Evolutionary conservation across 805 yeast genomes (phyloP).

Genomic region (Starmerella etchellsii): DNA sequence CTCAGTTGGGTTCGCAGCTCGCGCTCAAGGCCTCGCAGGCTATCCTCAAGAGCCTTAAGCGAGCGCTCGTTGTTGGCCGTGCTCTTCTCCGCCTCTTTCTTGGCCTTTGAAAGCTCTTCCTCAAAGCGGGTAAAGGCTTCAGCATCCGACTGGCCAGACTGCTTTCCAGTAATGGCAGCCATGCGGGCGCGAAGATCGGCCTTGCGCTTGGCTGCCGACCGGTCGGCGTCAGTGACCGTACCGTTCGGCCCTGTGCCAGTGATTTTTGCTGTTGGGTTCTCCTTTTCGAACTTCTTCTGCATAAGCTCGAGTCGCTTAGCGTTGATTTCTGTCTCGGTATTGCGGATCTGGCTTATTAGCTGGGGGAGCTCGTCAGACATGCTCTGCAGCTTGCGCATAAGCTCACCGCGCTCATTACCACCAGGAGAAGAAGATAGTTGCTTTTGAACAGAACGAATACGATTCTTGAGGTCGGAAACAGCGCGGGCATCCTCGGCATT

Average conservation of each 20-base stretch:
- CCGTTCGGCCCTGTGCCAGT: constrained; percentile 83
- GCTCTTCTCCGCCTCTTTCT: constrained; percentile 40
- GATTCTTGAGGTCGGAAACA: constrained; percentile 51
- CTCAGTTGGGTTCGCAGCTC: constrained; percentile 35
- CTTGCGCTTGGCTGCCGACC: constrained; percentile 65
- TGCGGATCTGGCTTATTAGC: constrained; percentile 48
- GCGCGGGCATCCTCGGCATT: constrained; percentile 33
- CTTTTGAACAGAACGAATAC: constrained; percentile 38
- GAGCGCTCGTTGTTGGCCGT: constrained; percentile 44
- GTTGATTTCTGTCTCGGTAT: constrained; percentile 57
- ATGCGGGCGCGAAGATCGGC: constrained; percentile 71
- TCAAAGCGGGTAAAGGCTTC: constrained; percentile 42
- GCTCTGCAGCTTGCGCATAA: constrained; percentile 45
- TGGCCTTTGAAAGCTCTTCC: constrained; percentile 38
- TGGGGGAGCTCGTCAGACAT: constrained; percentile 62
- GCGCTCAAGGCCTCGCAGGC: constrained; percentile 51
- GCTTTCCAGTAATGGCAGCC: constrained; percentile 84
- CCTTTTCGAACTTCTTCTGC: constrained; percentile 41
- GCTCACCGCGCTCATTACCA: constrained; percentile 27
- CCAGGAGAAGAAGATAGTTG: constrained; percentile 22
- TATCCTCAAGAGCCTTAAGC: constrained; percentile 56
- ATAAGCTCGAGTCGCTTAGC: constrained; percentile 51
- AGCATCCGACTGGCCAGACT: constrained; percentile 30
- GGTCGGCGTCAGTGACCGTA: constrained; percentile 68
- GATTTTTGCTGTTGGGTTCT: constrained; percentile 58